Percentiles rank a stretch among this genome's conserved stretches.
Evolutionary conservation across 2,329 filamentous ascomycete species (phyloP).

Genomic region (Trichoderma sp.): DNA sequence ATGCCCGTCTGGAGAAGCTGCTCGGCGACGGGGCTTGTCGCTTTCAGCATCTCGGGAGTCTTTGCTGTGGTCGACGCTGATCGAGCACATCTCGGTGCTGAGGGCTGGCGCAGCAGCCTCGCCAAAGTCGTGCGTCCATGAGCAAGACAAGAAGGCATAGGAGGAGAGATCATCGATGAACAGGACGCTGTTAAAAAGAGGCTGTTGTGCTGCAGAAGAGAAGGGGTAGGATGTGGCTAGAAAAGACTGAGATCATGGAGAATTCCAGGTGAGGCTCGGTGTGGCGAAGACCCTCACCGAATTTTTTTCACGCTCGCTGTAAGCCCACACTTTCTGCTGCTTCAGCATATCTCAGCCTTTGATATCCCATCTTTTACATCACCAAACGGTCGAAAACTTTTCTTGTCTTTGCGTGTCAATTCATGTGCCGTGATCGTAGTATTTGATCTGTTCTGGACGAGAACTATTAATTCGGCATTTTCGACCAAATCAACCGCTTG

Average conservation of each 20-base stretch:
- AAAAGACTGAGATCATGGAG: background rate
- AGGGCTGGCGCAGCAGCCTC: constrained; percentile 25
- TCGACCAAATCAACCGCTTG: background rate
- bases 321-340: background rate
- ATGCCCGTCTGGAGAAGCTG: constrained; percentile 36
- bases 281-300: constrained; percentile 19
- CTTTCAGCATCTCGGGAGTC: constrained; percentile 29
- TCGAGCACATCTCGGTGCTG: constrained; percentile 20
- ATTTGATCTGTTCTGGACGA: too few species aligned
- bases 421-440: too few species aligned
- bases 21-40: constrained; percentile 32
- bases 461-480: too few species aligned
- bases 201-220: background rate
- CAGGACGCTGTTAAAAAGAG: background rate
- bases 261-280: constrained; percentile 23
- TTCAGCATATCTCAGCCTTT: background rate
- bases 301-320: background rate
- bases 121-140: constrained; percentile 27
- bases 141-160: constrained; percentile 28
- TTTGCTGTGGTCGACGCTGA: constrained; percentile 25
- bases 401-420: too few species aligned
- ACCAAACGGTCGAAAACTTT: too few species aligned
- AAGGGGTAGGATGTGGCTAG: background rate
- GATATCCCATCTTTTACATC: too few species aligned
- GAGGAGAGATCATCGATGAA: background rate